Conservation (phyloP, 345 rosid genomes). For the Acer saccharum region DNA sequence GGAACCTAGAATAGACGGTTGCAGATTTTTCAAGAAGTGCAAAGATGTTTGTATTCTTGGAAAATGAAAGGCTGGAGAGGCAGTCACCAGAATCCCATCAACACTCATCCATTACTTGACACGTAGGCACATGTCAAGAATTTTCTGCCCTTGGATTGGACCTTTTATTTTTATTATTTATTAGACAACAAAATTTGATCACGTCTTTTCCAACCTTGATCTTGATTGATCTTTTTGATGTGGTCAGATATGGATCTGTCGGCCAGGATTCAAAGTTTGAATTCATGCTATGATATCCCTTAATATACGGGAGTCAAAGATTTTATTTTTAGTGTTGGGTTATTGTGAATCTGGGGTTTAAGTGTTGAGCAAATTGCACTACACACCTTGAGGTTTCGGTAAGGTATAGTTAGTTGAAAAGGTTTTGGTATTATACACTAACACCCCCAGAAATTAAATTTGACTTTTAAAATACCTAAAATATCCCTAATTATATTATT, state of each 20-base stretch:
- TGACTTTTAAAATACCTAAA: too few species aligned
- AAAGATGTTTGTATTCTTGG: too few species aligned
- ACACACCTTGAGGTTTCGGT: too few species aligned
- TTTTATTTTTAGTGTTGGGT: background rate
- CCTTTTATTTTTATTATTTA: too few species aligned
- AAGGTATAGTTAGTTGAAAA: too few species aligned
- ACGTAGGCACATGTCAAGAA: background rate
- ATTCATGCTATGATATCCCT: conserved; percentile 4
- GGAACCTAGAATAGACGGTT: conserved; percentile 15
- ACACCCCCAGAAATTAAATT: too few species aligned
- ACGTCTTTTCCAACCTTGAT: conserved; percentile 9
- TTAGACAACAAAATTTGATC: conserved; percentile 9
- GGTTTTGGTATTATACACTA: too few species aligned
- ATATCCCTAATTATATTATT: too few species aligned
- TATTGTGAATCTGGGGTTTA: too few species aligned
- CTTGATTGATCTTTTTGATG: background rate
- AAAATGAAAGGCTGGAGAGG: background rate
- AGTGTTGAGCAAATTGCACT: too few species aligned
- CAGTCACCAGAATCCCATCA: background rate
- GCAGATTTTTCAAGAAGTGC: background rate
- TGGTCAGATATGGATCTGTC: background rate
- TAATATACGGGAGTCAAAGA: conserved; percentile 14
- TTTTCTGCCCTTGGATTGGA: background rate
- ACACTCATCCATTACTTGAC: background rate
- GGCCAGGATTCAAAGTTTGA: conserved; percentile 4